These are phyloP conservation scores for Apophysomyces variabilis DNA, from an alignment of 371 early-diverging fungal genomes.

Conservation along the genomic window DNA sequence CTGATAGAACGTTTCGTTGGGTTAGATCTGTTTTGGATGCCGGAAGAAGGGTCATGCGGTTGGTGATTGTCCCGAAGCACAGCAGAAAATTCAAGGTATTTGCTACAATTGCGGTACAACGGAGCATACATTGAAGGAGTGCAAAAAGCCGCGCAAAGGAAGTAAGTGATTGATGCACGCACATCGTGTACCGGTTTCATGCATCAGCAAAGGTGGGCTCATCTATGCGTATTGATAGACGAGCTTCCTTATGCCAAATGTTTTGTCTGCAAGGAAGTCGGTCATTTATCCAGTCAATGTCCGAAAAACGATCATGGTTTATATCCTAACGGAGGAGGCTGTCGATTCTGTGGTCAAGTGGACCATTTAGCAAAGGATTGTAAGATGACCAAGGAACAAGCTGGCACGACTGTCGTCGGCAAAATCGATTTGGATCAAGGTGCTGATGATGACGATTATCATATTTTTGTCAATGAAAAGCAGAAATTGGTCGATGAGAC, in stretches of 20 bases:
- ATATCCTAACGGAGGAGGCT: constrained; percentile 92
- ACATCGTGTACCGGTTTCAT: background rate
- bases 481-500: constrained; percentile 48
- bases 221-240: constrained; percentile 17
- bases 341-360: constrained; percentile 84
- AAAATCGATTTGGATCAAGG: constrained; percentile 75
- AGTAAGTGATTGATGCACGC: constrained; percentile 39
- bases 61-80: constrained; percentile 73
- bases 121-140: constrained; percentile 81
- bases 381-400: constrained; percentile 65
- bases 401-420: constrained; percentile 67
- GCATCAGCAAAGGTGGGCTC: background rate
- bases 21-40: constrained; percentile 83
- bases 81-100: constrained; percentile 58
- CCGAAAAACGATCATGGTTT: constrained; percentile 87
- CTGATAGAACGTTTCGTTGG: too few species aligned
- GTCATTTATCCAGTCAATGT: constrained; percentile 85
- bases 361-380: constrained; percentile 90
- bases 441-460: constrained; percentile 84
- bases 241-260: constrained; percentile 78
- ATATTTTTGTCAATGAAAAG: constrained; percentile 67
- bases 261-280: constrained; percentile 83
- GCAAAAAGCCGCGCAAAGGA: constrained; percentile 65
- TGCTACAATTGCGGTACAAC: constrained; percentile 89
- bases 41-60: constrained; percentile 84